These are phyloP conservation scores for Camelina hispida DNA, from an alignment of 345 rosid genomes.

Conservation along the genomic window DNA sequence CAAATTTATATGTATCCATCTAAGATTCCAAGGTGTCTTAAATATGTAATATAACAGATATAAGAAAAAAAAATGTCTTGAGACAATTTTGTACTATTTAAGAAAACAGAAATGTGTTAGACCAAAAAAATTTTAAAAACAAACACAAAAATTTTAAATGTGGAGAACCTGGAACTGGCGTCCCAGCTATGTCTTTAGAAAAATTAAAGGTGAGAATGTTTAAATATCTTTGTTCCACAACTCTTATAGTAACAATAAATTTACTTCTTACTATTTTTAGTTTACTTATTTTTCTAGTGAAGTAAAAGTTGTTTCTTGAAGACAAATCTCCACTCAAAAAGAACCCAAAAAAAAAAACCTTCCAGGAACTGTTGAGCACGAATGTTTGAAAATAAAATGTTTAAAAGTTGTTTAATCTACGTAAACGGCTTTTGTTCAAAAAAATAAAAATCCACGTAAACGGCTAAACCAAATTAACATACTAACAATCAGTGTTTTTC, in stretches of 20 bases:
- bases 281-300: not conserved
- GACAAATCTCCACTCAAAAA: not conserved
- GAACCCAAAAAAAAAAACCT: not conserved
- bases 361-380: not conserved
- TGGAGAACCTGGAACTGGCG: not conserved
- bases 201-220: conserved; percentile 6
- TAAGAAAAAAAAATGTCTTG: too few species aligned
- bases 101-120: too few species aligned
- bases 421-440: too few species aligned
- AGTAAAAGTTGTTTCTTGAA: not conserved
- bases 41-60: too few species aligned
- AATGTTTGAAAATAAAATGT: not conserved
- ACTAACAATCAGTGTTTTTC: not conserved
- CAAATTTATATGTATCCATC: too few species aligned
- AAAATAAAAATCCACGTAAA: not conserved
- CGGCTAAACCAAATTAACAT: not conserved
- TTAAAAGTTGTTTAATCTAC: too few species aligned
- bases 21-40: too few species aligned
- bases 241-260: not conserved
- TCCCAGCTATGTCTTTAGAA: not conserved
- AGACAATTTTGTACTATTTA: too few species aligned
- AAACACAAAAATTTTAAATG: not conserved
- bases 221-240: not conserved
- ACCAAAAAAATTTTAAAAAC: not conserved
- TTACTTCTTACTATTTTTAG: not conserved